Conservation (phyloP, 2,329 filamentous ascomycete species). For the Coniosporium tulheliwenetii region DNA sequence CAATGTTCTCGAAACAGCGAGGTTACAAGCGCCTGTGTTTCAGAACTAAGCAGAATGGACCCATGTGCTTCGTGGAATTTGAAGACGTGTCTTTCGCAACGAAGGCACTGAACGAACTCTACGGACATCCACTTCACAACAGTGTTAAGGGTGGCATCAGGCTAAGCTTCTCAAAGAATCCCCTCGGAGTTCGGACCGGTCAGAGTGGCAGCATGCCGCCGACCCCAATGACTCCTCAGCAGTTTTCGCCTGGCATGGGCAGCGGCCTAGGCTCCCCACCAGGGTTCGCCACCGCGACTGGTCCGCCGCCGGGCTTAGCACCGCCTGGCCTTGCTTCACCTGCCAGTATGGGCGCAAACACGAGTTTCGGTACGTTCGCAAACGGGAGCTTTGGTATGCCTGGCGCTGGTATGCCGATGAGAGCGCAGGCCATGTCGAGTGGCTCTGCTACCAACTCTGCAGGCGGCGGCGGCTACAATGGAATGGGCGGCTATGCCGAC, state of each 20-base stretch:
- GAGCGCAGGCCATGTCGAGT: constrained; percentile 9
- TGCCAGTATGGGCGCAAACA: background rate
- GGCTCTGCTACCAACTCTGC: constrained; percentile 12
- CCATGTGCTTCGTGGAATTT: constrained; percentile 98
- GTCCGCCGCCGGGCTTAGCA: constrained; percentile 70
- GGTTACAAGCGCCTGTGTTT: constrained; percentile 94
- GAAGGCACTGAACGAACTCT: constrained; percentile 77
- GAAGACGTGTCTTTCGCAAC: constrained; percentile 87
- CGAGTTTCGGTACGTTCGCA: constrained; percentile 11
- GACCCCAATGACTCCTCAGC: constrained; percentile 34
- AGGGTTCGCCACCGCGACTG: constrained; percentile 40
- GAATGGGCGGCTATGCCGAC: constrained; percentile 5
- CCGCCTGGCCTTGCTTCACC: constrained; percentile 48
- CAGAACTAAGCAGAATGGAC: constrained; percentile 84
- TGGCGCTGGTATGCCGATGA: constrained; percentile 8
- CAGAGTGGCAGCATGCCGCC: constrained; percentile 41
- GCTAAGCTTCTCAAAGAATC: constrained; percentile 94
- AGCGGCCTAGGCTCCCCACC: constrained; percentile 62
- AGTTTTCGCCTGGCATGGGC: constrained; percentile 41
- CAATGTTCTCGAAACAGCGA: constrained; percentile 79
- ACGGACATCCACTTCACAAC: constrained; percentile 75
- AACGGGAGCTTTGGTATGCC: constrained; percentile 6
- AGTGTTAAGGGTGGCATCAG: constrained; percentile 90
- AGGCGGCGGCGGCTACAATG: constrained; percentile 10
- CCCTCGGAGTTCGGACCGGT: constrained; percentile 73